These are phyloP conservation scores for Trichophyton equinum DNA, from an alignment of 2,329 filamentous ascomycete genomes.

Conservation along the genomic window DNA sequence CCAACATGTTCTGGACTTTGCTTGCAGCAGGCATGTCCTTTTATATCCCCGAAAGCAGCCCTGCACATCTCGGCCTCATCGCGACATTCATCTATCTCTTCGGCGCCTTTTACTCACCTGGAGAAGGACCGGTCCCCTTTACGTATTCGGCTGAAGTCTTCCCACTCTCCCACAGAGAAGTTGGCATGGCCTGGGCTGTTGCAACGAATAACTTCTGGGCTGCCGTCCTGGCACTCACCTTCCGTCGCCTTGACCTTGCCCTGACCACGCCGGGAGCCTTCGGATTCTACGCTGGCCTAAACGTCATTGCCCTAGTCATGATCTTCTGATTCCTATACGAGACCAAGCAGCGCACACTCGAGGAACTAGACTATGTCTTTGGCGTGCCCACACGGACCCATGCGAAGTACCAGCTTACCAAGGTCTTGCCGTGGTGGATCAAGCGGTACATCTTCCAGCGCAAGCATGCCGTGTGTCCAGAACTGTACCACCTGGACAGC, in stretches of 20 bases:
- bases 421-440: slow-evolving; percentile 49
- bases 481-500: slow-evolving; percentile 31
- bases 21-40: slow-evolving; percentile 50
- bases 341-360: slow-evolving; percentile 43
- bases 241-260: slow-evolving; percentile 31
- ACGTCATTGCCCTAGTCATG: slow-evolving; percentile 48
- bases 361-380: slow-evolving; percentile 48
- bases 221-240: slow-evolving; percentile 32
- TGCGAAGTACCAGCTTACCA: slow-evolving; percentile 45
- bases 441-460: slow-evolving; percentile 43
- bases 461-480: slow-evolving; percentile 35
- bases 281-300: slow-evolving; percentile 49
- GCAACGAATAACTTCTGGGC: slow-evolving; percentile 35
- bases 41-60: slow-evolving; percentile 33
- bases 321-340: slow-evolving; percentile 51
- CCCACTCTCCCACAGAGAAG: slow-evolving; percentile 43
- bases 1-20: slow-evolving; percentile 56
- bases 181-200: slow-evolving; percentile 37
- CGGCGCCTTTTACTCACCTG: slow-evolving; percentile 51
- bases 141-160: slow-evolving; percentile 45
- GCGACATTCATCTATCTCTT: slow-evolving; percentile 54
- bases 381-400: slow-evolving; percentile 49
- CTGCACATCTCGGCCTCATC: slow-evolving; percentile 41
- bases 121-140: slow-evolving; percentile 45
- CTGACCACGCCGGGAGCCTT: slow-evolving; percentile 46